Percentiles rank a stretch among this genome's conserved stretches.
phyloP scores from a whole-genome alignment of 768 basidiomycete genomes.

The Mycena polygramma region DNA sequence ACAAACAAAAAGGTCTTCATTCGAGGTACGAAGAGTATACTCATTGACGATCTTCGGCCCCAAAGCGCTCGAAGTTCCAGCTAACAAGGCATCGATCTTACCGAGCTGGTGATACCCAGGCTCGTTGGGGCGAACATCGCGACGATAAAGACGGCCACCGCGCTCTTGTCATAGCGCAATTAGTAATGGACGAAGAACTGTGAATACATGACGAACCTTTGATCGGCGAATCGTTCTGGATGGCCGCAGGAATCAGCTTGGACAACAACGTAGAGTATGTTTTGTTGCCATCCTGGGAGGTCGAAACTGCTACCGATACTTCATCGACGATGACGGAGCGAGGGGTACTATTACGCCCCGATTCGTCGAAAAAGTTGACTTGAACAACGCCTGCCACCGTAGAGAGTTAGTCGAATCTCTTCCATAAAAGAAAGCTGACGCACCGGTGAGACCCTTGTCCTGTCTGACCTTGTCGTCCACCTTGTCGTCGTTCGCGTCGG shows the following conservation, averaged over 20 bases:
- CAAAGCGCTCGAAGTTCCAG: background rate
- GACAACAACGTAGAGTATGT: constrained; percentile 6
- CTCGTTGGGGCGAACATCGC: constrained; percentile 3
- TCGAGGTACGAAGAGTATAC: constrained; percentile 2
- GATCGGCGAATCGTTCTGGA: constrained; percentile 18
- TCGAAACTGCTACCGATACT: background rate
- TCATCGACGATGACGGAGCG: constrained; percentile 11
- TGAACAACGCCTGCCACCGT: constrained; percentile 5
- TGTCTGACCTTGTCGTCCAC: background rate
- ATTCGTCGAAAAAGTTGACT: constrained; percentile 16
- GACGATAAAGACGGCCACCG: background rate
- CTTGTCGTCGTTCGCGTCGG: no score
- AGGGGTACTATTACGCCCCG: background rate
- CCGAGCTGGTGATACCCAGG: constrained; percentile 11
- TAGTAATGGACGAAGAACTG: no score
- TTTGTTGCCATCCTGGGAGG: background rate
- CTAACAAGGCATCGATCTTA: background rate
- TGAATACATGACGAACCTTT: no score
- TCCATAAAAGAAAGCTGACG: background rate
- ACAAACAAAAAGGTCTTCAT: background rate
- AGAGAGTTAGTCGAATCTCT: background rate
- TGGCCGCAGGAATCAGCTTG: constrained; percentile 10
- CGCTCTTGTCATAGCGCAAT: no score
- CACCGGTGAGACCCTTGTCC: background rate
- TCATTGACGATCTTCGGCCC: background rate